These are phyloP conservation scores for Globisporangium rhizosaccharum DNA, from an alignment of 352 stramenopile genomes.

Conservation along the genomic window DNA sequence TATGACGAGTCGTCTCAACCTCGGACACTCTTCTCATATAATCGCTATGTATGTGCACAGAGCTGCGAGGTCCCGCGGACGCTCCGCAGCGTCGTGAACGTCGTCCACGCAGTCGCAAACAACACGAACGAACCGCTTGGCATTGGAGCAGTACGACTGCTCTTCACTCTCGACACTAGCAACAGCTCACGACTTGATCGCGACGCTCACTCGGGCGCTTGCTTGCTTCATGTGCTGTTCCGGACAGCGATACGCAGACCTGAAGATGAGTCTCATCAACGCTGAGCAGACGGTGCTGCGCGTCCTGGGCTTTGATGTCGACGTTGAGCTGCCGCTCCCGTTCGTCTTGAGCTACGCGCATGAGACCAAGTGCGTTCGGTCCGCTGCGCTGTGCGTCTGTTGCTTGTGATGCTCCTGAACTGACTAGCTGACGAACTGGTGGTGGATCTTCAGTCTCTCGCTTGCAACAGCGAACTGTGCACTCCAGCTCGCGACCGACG, in stretches of 20 bases:
- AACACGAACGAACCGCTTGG: constrained; percentile 22
- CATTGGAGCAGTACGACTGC: constrained; percentile 22
- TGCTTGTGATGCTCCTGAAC: not conserved
- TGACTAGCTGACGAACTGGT: too few relatives aligned
- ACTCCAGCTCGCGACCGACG: constrained; percentile 33
- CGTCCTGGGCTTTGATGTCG: constrained; percentile 41
- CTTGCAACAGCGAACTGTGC: constrained; percentile 26
- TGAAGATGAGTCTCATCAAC: constrained; percentile 46
- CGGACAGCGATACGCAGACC: constrained; percentile 26
- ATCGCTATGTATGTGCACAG: constrained; percentile 9
- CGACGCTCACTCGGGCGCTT: not conserved
- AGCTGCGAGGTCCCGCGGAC: constrained; percentile 39
- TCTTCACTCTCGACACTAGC: not conserved
- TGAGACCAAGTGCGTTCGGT: constrained; percentile 16
- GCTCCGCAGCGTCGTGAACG: constrained; percentile 46
- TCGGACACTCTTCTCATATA: not conserved
- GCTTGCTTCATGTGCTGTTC: constrained; percentile 7
- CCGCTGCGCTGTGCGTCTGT: not conserved
- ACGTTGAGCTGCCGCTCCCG: constrained; percentile 29
- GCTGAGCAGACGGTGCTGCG: constrained; percentile 47
- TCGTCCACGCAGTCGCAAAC: constrained; percentile 31
- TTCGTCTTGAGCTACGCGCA: constrained; percentile 33
- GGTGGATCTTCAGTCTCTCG: constrained; percentile 17
- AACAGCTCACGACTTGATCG: not conserved
- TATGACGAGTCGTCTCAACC: not conserved